These are phyloP conservation scores for Salix koriyanagi DNA, from an alignment of 345 rosid genomes.

Conservation along the genomic window DNA sequence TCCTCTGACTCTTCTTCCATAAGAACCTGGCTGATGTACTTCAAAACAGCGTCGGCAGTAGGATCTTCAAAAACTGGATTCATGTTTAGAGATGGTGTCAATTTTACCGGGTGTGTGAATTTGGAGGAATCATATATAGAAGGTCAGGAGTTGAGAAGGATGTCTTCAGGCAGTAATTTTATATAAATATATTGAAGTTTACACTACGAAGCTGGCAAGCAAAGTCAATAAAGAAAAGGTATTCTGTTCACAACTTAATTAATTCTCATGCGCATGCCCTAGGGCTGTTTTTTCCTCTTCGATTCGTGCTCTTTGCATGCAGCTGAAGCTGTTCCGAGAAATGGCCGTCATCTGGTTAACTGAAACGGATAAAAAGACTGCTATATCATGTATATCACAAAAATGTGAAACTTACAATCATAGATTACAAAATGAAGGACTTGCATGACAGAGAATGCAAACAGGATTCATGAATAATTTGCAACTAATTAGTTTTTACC, in stretches of 20 bases:
- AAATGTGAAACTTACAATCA: background rate
- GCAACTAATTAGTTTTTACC: background rate
- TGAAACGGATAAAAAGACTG: background rate
- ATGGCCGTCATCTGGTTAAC: background rate
- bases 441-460: background rate
- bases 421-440: too few relatives aligned
- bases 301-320: background rate
- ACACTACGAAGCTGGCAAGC: background rate
- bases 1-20: background rate
- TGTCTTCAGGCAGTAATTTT: background rate
- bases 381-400: background rate
- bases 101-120: background rate
- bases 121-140: background rate
- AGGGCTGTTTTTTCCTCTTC: background rate
- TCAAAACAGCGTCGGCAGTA: background rate
- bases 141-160: background rate
- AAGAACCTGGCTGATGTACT: background rate
- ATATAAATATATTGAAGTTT: background rate
- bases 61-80: background rate
- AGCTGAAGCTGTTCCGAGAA: background rate
- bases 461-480: background rate
- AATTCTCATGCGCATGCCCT: background rate
- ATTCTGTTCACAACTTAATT: background rate
- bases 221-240: background rate
- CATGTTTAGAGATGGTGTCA: background rate